Conservation (phyloP, 208 protist species). For the Wallacemonas collosoma region DNA sequence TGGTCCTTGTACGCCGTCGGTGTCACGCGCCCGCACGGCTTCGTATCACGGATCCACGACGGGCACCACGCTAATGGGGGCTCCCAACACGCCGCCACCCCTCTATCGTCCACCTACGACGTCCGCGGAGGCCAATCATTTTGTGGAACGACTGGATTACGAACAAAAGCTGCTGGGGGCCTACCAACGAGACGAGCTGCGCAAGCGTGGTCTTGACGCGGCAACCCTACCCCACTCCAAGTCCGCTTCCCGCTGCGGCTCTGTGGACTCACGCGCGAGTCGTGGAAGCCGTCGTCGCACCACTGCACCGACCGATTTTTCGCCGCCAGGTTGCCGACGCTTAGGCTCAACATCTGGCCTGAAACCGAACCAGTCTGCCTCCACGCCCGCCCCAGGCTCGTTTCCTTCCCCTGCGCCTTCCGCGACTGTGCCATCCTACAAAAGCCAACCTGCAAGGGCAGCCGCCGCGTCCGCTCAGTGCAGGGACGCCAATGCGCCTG, state of each 20-base stretch:
- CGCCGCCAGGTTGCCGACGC: background rate
- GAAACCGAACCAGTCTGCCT: too few species aligned
- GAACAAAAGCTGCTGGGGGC: conserved; percentile 8
- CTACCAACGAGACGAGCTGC: conserved; percentile 9
- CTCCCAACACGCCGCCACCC: background rate
- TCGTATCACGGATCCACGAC: background rate
- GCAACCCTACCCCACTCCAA: background rate
- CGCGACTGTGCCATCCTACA: too few species aligned
- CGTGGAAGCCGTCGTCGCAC: conserved; percentile 1
- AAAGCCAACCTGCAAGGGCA: too few species aligned
- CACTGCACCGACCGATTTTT: background rate
- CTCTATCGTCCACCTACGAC: conserved; percentile 10
- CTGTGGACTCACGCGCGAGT: conserved; percentile 30
- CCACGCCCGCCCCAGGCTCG: too few species aligned
- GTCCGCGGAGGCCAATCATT: conserved; percentile 3
- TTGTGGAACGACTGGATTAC: conserved; percentile 11
- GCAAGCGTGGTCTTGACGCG: conserved; percentile 1
- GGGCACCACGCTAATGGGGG: too few species aligned
- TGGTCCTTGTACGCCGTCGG: background rate
- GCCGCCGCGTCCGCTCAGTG: too few species aligned
- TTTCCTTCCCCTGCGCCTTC: too few species aligned
- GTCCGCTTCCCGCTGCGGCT: conserved; percentile 32
- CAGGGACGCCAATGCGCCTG: background rate
- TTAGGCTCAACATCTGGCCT: too few species aligned
- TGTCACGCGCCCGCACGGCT: conserved; percentile 2